phyloP scores from a whole-genome alignment of 2,329 filamentous ascomycete species.

The Cephalotrichum gorgonifer region DNA sequence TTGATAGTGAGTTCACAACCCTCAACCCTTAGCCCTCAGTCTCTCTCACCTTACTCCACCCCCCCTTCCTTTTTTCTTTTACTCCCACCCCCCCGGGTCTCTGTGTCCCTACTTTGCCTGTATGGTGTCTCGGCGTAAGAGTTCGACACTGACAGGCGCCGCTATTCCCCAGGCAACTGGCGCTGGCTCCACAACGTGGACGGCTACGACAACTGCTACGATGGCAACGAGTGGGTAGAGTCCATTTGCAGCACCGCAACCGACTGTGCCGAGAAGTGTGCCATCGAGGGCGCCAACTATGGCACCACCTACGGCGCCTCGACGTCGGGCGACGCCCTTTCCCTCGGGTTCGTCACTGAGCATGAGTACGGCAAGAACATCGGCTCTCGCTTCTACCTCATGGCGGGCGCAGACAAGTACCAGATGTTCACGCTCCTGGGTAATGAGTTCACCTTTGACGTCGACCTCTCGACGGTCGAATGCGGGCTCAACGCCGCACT shows the following conservation, averaged over 20 bases:
- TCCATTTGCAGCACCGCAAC: slow-evolving; percentile 24
- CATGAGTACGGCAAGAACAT: slow-evolving; percentile 28
- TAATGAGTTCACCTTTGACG: slow-evolving; percentile 56
- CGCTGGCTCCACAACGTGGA: slow-evolving; percentile 36
- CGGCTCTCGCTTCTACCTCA: slow-evolving; percentile 45
- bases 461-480: slow-evolving; percentile 50
- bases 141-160: too few species aligned
- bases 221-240: slow-evolving; percentile 27
- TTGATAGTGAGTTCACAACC: too few species aligned
- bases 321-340: slow-evolving; percentile 33
- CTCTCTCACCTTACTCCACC: too few species aligned
- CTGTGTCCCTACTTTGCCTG: too few species aligned
- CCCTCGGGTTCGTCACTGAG: slow-evolving; percentile 40
- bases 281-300: slow-evolving; percentile 35
- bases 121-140: too few species aligned
- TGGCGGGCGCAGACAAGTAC: slow-evolving; percentile 44
- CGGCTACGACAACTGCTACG: slow-evolving; percentile 36
- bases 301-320: slow-evolving; percentile 33
- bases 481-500: slow-evolving; percentile 59
- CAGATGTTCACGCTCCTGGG: slow-evolving; percentile 49
- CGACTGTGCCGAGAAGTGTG: slow-evolving; percentile 32
- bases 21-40: too few species aligned
- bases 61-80: too few species aligned
- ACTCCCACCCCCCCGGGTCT: too few species aligned
- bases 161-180: too few species aligned